Base-by-base conservation (phyloP, 2,329 filamentous ascomycete genomes). In the Ceratocystis destructans region DNA sequence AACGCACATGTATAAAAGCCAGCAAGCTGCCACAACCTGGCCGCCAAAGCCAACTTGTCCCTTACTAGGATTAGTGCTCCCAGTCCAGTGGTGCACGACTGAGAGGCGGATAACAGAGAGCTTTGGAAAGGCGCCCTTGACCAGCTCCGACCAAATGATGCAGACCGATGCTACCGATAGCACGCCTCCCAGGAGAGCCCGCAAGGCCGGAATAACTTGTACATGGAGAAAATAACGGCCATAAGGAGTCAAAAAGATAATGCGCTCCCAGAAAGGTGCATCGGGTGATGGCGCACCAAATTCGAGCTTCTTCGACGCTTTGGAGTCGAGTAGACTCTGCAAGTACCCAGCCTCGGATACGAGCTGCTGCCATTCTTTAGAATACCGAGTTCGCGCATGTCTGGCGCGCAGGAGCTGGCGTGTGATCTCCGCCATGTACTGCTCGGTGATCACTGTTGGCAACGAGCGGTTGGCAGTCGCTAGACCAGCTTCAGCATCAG, bases 1-100 rank as follows among this genome's bases (percentile, higher is more conserved):
- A 15, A 88, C 81, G 74, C 89, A 96, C 94, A 99, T 99, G 79
- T 99, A 99, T 67, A 92, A 80, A 68, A 99, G 87, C 94, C 94
- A 99, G 15, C 85, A 78, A 1, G 90, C 87, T 0, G 93, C 89
- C 62, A 93, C 87, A 57, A 91, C 75, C 74, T 99, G 94, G 3
- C 91, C 90, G 1, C 87, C 87, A 71, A 97, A 91, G 20, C 90
- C 90, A 69, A 97, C 86, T 66, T 89, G 85, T 31, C 87, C 87
- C 66, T 84, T 83, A 10, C 86, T 83, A 5, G 64, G 15, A 28
- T 61, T 17, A 15, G 41, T 45, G 28, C 44, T 46, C 50, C 85
- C 84, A 45, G 83, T 82, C 73, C 87, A 87, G 70, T 92, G 88
- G 71, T 90, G 87, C n/a, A 90, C 81, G 2, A 91, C 86, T 3